Base-by-base conservation (phyloP, 2,329 filamentous ascomycete genomes). In the Stachybotrys echinatus region DNA sequence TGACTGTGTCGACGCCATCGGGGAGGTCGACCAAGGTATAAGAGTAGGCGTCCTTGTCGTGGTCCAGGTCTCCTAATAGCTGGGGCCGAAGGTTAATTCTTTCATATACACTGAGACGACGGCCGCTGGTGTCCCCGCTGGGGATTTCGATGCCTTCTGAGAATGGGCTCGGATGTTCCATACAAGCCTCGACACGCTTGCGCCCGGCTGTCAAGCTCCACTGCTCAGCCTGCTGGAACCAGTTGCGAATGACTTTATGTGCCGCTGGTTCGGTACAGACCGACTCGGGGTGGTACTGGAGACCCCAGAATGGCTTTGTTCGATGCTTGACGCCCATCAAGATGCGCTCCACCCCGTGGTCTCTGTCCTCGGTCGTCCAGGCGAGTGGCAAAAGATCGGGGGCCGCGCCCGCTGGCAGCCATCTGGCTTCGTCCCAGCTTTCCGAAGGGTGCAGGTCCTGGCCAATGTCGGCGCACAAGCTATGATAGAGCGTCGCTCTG, bases 271-370 rank as follows among this genome's bases (percentile, higher is more conserved):
- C 87, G 4, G 91, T 95, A 65, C 90, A 95, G 14, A 90, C 81
- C 0, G 89, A 95, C 66, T 96, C 91, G 0, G 91, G 91, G 61
- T 96, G 91, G 59, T 94, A 96, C 62, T 96, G 92, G 18, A 96
- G 76, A 0, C 88, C 92, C 85, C 88, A 95, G 55, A 92, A 88
- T 0, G 92, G 91, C 55, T 83, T 85, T 1, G 55, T 62, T 18
- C 64, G 69, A 64, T 95, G 90, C 54, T 76, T 81, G 17, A 85
- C 82, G 0, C 80, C 88, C 89, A 95, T 95, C n/a, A 94, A 67
- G 4, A 91, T 76, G 40, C 77, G 70, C 60, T 81, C 77, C 8
- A 60, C 56, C 12, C 62, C 61, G 2, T 67, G 67, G 4, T 65
- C 65, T 6, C 69, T 61, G 6, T 67, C 62, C 55, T 79, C 75